Evolutionary conservation across 768 basidiomycete species (phyloP).

Genomic region (Hemileccinum impolitum): DNA sequence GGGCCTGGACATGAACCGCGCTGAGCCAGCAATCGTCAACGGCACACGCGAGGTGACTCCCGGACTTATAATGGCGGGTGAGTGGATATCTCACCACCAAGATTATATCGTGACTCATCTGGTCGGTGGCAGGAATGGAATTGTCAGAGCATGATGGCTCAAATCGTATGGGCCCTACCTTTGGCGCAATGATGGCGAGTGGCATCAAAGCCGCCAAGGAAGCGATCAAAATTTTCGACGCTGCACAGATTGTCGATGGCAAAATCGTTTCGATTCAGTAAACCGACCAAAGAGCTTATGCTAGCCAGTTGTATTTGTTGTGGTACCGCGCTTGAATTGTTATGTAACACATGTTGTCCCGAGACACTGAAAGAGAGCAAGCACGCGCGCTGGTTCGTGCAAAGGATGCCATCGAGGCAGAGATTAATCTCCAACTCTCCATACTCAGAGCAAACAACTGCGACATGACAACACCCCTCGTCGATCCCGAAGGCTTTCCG

Average conservation of each 20-base stretch:
- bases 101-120: neutral
- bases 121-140: constrained; percentile 69
- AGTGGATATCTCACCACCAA: constrained; percentile 17
- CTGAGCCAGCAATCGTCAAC: constrained; percentile 80
- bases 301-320: neutral
- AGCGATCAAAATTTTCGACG: constrained; percentile 51
- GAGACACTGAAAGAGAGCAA: constrained; percentile 45
- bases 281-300: too few relatives aligned
- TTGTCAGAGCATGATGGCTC: constrained; percentile 77
- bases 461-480: constrained; percentile 68
- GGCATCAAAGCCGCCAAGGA: constrained; percentile 71
- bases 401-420: constrained; percentile 71
- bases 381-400: constrained; percentile 62
- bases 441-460: constrained; percentile 62
- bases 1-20: constrained; percentile 75
- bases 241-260: constrained; percentile 49
- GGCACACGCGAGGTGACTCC: constrained; percentile 73
- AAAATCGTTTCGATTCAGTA: constrained; percentile 42
- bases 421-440: constrained; percentile 59
- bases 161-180: constrained; percentile 76
- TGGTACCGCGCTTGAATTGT: neutral
- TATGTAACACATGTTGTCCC: constrained; percentile 29
- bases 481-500: constrained; percentile 88
- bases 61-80: constrained; percentile 71
- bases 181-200: constrained; percentile 77